Evolutionary conservation across 148 eudicot species (phyloP).

Genomic region (Amaranthus hypochondriacus): DNA sequence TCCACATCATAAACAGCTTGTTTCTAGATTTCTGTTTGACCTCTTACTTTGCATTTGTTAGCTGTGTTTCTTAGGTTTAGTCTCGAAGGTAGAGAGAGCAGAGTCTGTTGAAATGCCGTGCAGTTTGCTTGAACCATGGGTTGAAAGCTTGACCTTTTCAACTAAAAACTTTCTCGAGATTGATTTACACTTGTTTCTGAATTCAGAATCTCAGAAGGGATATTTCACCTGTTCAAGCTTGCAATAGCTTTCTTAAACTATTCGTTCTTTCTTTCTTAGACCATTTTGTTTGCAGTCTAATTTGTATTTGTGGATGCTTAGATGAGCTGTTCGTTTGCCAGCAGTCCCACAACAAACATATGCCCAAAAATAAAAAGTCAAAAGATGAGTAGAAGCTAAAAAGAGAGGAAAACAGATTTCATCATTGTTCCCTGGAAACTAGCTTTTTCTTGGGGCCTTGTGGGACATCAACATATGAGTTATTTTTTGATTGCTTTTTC

Average conservation of each 20-base stretch:
- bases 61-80: not conserved
- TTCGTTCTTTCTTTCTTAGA: not conserved
- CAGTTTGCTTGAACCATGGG: not conserved
- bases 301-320: not conserved
- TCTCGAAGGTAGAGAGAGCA: conserved; percentile 4
- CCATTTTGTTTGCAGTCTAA: not conserved
- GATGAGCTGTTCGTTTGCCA: not conserved
- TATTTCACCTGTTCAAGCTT: not conserved
- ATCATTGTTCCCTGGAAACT: not conserved
- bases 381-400: not conserved
- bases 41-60: not conserved
- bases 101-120: not conserved
- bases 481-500: conserved; percentile 17
- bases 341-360: not conserved
- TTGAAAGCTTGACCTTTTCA: not conserved
- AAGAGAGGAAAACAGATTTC: not conserved
- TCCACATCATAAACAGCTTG: not conserved
- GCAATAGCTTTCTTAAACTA: not conserved
- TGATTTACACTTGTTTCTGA: not conserved
- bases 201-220: not conserved
- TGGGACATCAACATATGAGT: not conserved
- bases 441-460: not conserved
- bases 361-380: not conserved
- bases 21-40: not conserved
- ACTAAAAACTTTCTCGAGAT: no score